Evolutionary conservation across 2,329 filamentous ascomycete species (phyloP).

Genomic region (Dactylellina haptotyla): DNA sequence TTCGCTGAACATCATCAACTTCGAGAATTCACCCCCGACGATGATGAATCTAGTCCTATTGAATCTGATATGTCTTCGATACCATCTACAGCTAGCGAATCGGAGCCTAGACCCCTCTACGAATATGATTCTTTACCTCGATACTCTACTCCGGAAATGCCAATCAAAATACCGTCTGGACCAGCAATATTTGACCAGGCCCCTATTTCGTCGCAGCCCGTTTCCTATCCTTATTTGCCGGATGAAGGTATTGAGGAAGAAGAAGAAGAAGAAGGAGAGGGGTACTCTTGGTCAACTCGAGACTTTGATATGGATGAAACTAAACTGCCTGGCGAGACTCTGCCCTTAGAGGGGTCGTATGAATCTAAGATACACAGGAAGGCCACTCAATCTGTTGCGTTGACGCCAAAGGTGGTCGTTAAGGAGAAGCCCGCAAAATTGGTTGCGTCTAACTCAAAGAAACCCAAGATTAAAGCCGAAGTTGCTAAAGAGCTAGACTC

Average conservation of each 20-base stretch:
- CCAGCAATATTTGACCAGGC: too few species aligned
- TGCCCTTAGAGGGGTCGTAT: too few species aligned
- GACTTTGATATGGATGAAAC: too few species aligned
- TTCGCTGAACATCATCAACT: slow-evolving; percentile 35
- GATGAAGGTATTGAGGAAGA: slow-evolving; percentile 22
- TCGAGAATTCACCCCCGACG: slow-evolving; percentile 25
- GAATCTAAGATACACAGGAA: too few species aligned
- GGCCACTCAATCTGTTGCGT: too few species aligned
- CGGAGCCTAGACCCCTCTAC: neutral
- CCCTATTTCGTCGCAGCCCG: neutral
- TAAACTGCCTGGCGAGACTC: too few species aligned
- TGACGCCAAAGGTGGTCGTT: too few species aligned
- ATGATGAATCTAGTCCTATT: slow-evolving; percentile 15
- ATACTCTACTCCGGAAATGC: neutral
- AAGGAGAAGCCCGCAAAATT: too few species aligned
- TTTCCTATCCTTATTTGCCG: slow-evolving; percentile 1
- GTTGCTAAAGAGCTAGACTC: neutral
- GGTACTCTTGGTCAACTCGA: too few species aligned
- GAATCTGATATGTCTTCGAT: slow-evolving; percentile 26
- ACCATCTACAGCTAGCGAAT: slow-evolving; percentile 5
- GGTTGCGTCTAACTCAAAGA: too few species aligned
- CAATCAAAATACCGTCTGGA: too few species aligned
- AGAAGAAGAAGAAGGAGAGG: neutral
- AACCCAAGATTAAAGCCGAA: too few species aligned
- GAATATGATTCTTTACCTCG: neutral